Percentiles rank a stretch among this genome's conserved stretches.
phyloP scores from a whole-genome alignment of 495 filamentous ascomycete genomes.

The Tuber aestivum region DNA sequence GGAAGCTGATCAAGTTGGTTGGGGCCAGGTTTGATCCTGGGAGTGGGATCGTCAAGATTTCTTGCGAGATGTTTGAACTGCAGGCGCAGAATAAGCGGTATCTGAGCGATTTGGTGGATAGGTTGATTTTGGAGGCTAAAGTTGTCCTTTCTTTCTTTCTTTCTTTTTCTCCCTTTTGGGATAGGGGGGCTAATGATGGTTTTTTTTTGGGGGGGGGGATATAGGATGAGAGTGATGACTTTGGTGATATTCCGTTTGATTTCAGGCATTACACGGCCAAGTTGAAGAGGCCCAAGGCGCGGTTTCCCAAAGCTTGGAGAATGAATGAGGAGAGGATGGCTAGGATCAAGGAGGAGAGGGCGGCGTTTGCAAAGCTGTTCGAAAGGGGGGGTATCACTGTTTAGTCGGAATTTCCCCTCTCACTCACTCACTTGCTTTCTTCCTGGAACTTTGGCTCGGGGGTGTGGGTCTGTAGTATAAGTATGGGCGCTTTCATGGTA shows the following conservation, averaged over 20 bases:
- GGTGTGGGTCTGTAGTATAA: slow-evolving; percentile 3
- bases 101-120: slow-evolving; percentile 68
- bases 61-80: slow-evolving; percentile 78
- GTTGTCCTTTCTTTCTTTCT: slow-evolving; percentile 42
- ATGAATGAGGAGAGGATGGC: slow-evolving; percentile 63
- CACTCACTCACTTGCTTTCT: background rate
- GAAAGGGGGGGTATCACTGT: slow-evolving; percentile 9
- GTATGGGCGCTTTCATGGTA: slow-evolving; percentile 11
- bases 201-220: background rate
- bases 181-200: slow-evolving; percentile 3
- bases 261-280: slow-evolving; percentile 77
- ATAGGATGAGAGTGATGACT: slow-evolving; percentile 66
- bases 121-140: slow-evolving; percentile 68
- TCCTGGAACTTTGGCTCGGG: background rate
- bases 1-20: slow-evolving; percentile 80
- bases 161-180: background rate
- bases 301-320: slow-evolving; percentile 76
- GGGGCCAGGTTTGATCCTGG: slow-evolving; percentile 87
- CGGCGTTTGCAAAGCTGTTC: slow-evolving; percentile 40
- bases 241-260: slow-evolving; percentile 84
- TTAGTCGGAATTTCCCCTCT: slow-evolving; percentile 1
- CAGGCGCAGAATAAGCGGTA: slow-evolving; percentile 95
- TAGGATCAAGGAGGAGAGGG: slow-evolving; percentile 57
- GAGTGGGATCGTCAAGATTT: slow-evolving; percentile 79
- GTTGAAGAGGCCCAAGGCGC: slow-evolving; percentile 47